A percentile compares a stretch with the other conserved stretches of the same genome.
phyloP scores from a whole-genome alignment of 2,329 filamentous ascomycete genomes.

The Xylariaceae sp. region DNA sequence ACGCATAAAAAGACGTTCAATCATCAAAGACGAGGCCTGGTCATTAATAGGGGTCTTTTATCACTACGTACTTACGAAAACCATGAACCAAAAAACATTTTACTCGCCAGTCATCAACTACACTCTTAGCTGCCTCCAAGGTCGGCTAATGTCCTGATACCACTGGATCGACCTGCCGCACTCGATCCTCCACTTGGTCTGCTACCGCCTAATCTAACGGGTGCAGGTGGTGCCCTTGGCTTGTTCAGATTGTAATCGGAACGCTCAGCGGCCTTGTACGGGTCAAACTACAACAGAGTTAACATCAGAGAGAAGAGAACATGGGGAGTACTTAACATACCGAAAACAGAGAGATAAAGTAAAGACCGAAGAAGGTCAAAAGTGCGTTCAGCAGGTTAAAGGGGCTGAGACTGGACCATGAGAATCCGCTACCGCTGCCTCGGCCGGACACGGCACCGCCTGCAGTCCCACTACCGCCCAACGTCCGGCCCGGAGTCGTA shows the following conservation, averaged over 20 bases:
- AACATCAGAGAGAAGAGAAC: background rate
- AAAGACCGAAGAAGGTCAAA: constrained; percentile 54
- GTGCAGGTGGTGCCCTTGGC: constrained; percentile 28
- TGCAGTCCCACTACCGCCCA: constrained; percentile 39
- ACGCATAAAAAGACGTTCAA: background rate
- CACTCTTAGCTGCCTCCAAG: constrained; percentile 34
- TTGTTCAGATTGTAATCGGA: constrained; percentile 54
- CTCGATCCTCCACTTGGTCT: constrained; percentile 28
- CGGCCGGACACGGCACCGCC: constrained; percentile 13
- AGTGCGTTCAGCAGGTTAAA: constrained; percentile 45
- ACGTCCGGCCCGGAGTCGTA: constrained; percentile 50
- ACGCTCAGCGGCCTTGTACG: constrained; percentile 55
- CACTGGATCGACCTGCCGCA: constrained; percentile 25
- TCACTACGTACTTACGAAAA: background rate
- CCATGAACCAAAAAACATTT: background rate
- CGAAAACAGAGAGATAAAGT: constrained; percentile 57
- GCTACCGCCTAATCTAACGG: constrained; percentile 23
- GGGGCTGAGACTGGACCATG: constrained; percentile 33
- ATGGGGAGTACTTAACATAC: constrained; percentile 36
- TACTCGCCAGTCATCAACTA: background rate
- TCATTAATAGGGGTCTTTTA: constrained; percentile 6
- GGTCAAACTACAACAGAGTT: constrained; percentile 46
- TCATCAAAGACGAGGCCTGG: constrained; percentile 1
- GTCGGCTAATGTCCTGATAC: constrained; percentile 49
- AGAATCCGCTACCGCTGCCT: constrained; percentile 19